Conservation (phyloP, 2,329 filamentous ascomycete species). For the Colletotrichum sidae region DNA sequence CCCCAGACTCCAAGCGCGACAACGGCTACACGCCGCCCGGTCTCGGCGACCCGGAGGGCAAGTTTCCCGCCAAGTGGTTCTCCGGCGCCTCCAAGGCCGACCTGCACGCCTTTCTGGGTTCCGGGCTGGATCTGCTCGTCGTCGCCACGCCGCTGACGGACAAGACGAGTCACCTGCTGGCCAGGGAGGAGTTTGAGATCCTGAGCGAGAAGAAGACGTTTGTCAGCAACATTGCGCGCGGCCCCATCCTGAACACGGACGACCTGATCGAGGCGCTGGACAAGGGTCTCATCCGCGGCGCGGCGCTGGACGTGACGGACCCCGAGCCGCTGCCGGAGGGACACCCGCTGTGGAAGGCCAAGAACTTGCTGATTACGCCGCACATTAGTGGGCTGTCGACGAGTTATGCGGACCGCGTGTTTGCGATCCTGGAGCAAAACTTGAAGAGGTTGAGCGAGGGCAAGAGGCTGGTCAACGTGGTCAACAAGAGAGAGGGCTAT, state of each 20-base stretch:
- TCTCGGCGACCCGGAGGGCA: constrained; percentile 66
- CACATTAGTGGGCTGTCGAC: constrained; percentile 59
- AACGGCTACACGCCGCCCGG: constrained; percentile 75
- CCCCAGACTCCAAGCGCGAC: constrained; percentile 73
- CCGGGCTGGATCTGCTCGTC: constrained; percentile 64
- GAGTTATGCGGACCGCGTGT: constrained; percentile 52
- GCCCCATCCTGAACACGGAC: constrained; percentile 59
- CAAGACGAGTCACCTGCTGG: constrained; percentile 62
- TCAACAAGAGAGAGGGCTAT: constrained; percentile 47
- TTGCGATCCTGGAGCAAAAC: constrained; percentile 57
- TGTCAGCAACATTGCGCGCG: constrained; percentile 78
- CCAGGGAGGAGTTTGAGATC: constrained; percentile 60
- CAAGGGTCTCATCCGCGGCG: constrained; percentile 71
- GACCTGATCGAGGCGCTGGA: constrained; percentile 73
- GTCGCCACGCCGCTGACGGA: constrained; percentile 63
- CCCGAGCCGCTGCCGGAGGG: constrained; percentile 79
- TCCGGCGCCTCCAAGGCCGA: constrained; percentile 56
- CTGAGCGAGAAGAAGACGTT: constrained; percentile 64
- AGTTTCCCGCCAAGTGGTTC: constrained; percentile 64
- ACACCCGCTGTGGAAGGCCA: constrained; percentile 75
- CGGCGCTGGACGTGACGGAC: constrained; percentile 82
- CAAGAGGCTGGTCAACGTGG: constrained; percentile 52
- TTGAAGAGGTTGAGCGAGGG: constrained; percentile 52
- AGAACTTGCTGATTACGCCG: constrained; percentile 74
- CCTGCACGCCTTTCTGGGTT: constrained; percentile 62